Conservation (phyloP, 805 yeast genomes). For the baker's yeast (Saccharomyces cerevisiae) region DNA sequence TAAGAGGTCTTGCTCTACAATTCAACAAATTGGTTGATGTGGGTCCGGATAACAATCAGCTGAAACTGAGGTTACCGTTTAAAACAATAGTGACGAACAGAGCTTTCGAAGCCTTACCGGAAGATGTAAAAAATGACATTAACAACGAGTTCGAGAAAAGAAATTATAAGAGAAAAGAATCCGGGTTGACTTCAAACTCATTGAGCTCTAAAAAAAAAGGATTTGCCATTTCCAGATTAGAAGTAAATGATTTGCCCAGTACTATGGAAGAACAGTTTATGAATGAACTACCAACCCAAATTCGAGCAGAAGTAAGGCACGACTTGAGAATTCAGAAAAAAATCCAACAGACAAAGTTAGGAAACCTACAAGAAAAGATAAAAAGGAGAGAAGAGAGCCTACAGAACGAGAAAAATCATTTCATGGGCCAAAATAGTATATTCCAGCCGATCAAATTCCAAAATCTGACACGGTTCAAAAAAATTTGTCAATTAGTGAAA, state of each 20-base stretch:
- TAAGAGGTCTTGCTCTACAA: conserved; percentile 73
- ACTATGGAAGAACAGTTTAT: conserved; percentile 61
- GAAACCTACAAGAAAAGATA: conserved; percentile 10
- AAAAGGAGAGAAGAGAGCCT: conserved; percentile 8
- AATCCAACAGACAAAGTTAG: conserved; percentile 16
- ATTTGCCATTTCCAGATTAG: not conserved
- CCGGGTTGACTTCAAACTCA: conserved; percentile 1
- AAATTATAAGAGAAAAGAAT: conserved; percentile 4
- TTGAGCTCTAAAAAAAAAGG: conserved; percentile 1
- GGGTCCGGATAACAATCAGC: conserved; percentile 14
- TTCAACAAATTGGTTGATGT: conserved; percentile 48
- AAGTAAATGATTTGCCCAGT: conserved; percentile 14
- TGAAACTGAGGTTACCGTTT: conserved; percentile 28
- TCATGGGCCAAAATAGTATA: conserved; percentile 15
- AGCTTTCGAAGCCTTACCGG: conserved; percentile 7
- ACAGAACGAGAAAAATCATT: conserved; percentile 12
- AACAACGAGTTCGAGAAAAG: conserved; percentile 12
- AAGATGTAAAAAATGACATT: conserved; percentile 11
- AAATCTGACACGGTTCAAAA: conserved; percentile 26
- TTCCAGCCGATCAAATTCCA: conserved; percentile 31
- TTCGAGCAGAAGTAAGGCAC: conserved; percentile 50
- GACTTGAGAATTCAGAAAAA: conserved; percentile 36
- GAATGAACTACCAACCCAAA: conserved; percentile 54
- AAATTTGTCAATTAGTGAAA: conserved; percentile 28
- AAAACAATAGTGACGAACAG: conserved; percentile 14